Conservation (phyloP, 2,329 filamentous ascomycete genomes). For the Diaporthe batatas region DNA sequence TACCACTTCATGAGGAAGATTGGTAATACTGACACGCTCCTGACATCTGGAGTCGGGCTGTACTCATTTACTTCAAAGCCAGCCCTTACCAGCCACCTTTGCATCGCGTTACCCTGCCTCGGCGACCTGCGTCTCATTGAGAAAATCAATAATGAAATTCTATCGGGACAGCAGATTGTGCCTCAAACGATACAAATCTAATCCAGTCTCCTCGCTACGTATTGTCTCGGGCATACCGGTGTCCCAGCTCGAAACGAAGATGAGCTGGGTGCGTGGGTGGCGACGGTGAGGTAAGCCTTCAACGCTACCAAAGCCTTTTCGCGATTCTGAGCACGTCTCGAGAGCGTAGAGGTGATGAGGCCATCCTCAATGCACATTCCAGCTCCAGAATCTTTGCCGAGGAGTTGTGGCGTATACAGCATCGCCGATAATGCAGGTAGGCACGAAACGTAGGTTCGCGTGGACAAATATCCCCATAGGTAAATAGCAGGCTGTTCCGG, state of each 20-base stretch:
- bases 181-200: not conserved
- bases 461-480: slow-evolving; percentile 46
- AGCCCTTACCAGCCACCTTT: not conserved
- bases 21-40: too few relatives aligned
- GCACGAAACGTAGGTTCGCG: slow-evolving; percentile 43
- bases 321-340: not conserved
- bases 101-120: not conserved
- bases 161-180: not conserved
- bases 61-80: not conserved
- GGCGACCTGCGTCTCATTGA: not conserved
- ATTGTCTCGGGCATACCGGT: not conserved
- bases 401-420: slow-evolving; percentile 29
- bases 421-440: slow-evolving; percentile 44
- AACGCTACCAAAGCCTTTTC: not conserved
- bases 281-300: not conserved
- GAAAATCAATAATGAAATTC: not conserved
- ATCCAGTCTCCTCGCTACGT: not conserved
- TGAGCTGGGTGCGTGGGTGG: slow-evolving; percentile 1
- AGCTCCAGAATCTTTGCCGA: slow-evolving; percentile 20
- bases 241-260: slow-evolving; percentile 7
- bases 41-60: too few relatives aligned
- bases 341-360: slow-evolving; percentile 1
- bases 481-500: slow-evolving; percentile 44
- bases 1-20: too few relatives aligned
- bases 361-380: slow-evolving; percentile 21